A percentile compares a stretch with the other conserved stretches of the same genome.
Evolutionary conservation across 2,329 filamentous ascomycete species (phyloP).

Genomic region (Fusarium stilboides): DNA sequence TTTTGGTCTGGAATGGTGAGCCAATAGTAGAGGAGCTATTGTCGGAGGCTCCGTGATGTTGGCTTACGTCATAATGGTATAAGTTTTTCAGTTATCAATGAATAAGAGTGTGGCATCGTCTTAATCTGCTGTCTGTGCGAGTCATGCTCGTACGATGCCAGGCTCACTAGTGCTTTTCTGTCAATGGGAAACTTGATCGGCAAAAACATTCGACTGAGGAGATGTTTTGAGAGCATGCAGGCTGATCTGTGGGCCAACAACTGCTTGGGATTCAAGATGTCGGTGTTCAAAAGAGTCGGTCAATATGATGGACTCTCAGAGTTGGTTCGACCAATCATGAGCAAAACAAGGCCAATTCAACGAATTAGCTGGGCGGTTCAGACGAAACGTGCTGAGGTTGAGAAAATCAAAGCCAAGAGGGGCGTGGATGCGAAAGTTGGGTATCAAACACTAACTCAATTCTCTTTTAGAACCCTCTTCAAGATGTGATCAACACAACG

Average conservation of each 20-base stretch:
- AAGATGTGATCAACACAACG: slow-evolving; percentile 34
- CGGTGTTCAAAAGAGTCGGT: slow-evolving; percentile 58
- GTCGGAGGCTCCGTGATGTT: neutral
- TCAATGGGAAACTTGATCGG: slow-evolving; percentile 57
- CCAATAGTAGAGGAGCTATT: neutral
- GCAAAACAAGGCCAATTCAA: neutral
- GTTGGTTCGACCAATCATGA: neutral
- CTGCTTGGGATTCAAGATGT: slow-evolving; percentile 60
- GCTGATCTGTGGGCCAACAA: slow-evolving; percentile 51
- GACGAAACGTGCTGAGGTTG: neutral
- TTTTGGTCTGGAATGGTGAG: neutral
- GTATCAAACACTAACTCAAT: slow-evolving; percentile 41
- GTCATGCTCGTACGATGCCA: neutral
- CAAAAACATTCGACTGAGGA: slow-evolving; percentile 54
- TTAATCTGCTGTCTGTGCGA: neutral
- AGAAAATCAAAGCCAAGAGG: slow-evolving; percentile 36
- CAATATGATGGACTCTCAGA: slow-evolving; percentile 53
- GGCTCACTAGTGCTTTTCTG: neutral
- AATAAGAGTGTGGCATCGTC: neutral
- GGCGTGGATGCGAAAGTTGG: slow-evolving; percentile 4
- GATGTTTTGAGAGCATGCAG: slow-evolving; percentile 55
- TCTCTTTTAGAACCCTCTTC: slow-evolving; percentile 21
- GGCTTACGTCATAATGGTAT: slow-evolving; percentile 21
- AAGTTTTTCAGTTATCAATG: neutral
- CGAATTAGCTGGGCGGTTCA: neutral